Evolutionary conservation across 441 rosid species (phyloP), one percentile per base, ranked within the genome.

Genomic region (Syzygium malaccense): DNA sequence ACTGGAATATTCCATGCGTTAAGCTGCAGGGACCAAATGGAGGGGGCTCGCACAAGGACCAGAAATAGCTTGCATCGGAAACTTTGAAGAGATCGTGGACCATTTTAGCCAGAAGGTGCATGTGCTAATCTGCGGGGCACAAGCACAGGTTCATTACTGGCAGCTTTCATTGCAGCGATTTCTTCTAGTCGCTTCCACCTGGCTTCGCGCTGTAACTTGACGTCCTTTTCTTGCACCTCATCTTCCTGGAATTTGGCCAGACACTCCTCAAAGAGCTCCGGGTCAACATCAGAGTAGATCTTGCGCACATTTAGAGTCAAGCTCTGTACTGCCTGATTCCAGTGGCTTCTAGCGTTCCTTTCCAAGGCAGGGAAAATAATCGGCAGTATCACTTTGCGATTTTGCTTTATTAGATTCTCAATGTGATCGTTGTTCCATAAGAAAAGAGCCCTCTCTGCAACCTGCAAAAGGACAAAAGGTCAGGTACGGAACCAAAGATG

Each of bases 391-490:
- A 94, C 96, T 91, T 92, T 95, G 83, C 94, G 93, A 88, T 95
- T 95, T 90, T 96, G 98, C 93, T 93, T 94, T 88, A 96, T 95
- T 57, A 96, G 94, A 92, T 91, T 95, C 93, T 96, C 98, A 12
- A 97, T 95, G 90, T 96, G 98, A 93, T 96, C 98, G 6, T 97
- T 97, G 95, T 97, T 97, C 99, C 98, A 96, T 85, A 97, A 94
- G 92, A 96, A 96, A 91, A 97, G 92, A 51, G 98, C 97, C 92
- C 98, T 94, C 91, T 97, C 99, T 64, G 98, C 98, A 89, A 97
- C 99, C 98, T 97, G 91, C 85, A 90, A 78, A 60, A 23, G 51
- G 51, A 75, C 51, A 75, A 75, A 71, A 37, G 83, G 51, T 75
- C 51, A 75, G 83, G 83, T 11, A 75, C 3, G 0, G 83, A 37